Percentiles rank a stretch among this genome's conserved stretches.
phyloP scores from a whole-genome alignment of 192 early-diverging fungal species.

The Phycomyces nitens region DNA sequence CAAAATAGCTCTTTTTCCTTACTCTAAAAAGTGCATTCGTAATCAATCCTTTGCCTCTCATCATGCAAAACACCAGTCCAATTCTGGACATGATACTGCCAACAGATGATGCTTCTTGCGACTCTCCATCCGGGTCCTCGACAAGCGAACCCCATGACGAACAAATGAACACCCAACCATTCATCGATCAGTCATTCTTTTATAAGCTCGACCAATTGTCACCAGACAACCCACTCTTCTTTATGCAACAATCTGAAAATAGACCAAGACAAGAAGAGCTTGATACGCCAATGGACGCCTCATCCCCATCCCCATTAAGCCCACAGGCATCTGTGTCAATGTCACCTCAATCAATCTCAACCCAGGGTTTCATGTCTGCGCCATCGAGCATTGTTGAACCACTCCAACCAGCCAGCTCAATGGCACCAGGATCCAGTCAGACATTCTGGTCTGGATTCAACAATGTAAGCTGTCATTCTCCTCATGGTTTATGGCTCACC shows the following conservation, averaged over 20 bases:
- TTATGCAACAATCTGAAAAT: conserved; percentile 7
- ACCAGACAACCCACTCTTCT: conserved; percentile 19
- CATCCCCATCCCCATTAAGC: conserved; percentile 4
- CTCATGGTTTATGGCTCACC: background rate
- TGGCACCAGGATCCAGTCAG: background rate
- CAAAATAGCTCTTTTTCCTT: background rate
- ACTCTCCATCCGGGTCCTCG: conserved; percentile 28
- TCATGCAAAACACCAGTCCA: background rate
- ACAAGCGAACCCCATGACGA: conserved; percentile 32
- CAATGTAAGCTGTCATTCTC: conserved; percentile 12
- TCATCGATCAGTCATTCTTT: conserved; percentile 20
- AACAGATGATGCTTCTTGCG: conserved; percentile 21
- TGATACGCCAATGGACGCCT: background rate
- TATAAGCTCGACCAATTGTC: conserved; percentile 17
- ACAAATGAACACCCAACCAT: conserved; percentile 9
- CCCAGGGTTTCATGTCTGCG: background rate
- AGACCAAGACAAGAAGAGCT: background rate
- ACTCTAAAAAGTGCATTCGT: background rate
- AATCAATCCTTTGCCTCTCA: no score
- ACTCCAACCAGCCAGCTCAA: conserved; percentile 13
- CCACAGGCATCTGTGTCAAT: conserved; percentile 10
- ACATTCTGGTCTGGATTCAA: conserved; percentile 29
- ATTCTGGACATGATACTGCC: background rate
- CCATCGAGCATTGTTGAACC: conserved; percentile 19
- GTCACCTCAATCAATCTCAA: conserved; percentile 5